These are phyloP conservation scores for Apiospora pterosperma DNA, from an alignment of 2,329 filamentous ascomycete species.

Conservation along the genomic window DNA sequence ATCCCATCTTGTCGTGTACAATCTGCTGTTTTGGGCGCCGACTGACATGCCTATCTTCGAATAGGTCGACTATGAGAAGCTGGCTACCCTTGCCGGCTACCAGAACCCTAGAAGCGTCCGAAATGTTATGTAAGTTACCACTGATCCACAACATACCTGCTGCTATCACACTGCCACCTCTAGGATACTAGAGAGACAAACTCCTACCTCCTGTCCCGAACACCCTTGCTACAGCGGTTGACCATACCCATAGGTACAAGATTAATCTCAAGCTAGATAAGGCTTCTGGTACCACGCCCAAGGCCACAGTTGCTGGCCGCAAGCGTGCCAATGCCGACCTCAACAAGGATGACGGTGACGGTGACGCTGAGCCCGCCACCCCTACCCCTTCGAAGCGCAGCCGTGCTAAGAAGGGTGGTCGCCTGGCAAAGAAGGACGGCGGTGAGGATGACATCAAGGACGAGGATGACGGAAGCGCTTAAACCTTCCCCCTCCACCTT, in stretches of 20 bases:
- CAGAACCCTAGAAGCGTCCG: background rate
- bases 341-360: background rate
- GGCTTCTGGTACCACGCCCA: too few species aligned
- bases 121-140: background rate
- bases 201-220: too few species aligned
- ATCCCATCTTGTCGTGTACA: too few species aligned
- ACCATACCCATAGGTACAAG: background rate
- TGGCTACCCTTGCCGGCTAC: background rate
- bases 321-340: background rate
- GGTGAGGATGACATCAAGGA: background rate
- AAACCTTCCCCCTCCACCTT: background rate
- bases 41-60: background rate
- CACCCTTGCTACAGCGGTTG: too few species aligned
- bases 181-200: too few species aligned
- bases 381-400: background rate
- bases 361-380: background rate
- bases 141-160: background rate
- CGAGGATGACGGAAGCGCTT: background rate
- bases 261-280: background rate
- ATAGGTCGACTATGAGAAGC: background rate
- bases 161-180: too few species aligned
- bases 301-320: background rate
- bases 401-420: background rate
- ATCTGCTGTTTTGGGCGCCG: too few species aligned
- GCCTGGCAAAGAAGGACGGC: background rate